Evolutionary conservation across 345 rosid genomes (phyloP), one percentile per base, ranked within the genome.

Genomic region (Camelina sativa): DNA sequence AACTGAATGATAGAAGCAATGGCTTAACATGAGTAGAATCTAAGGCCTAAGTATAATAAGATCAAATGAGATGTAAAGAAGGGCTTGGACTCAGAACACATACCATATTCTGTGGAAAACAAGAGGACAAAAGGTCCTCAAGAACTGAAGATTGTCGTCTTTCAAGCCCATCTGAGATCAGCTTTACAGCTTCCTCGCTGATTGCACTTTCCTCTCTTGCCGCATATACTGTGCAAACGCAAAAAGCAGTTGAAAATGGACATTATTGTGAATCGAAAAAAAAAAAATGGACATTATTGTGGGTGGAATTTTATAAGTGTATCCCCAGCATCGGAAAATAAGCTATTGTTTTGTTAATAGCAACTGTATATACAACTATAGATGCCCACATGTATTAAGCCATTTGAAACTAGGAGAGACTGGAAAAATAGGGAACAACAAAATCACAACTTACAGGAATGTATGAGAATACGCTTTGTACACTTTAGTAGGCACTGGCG

Each of bases 401-500:
- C 11, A 65, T 25, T 13, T 48, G 60, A 48, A 44, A 67, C 56
- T 16, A 67, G 38, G 19, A 67, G 22, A 47, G 55, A 9, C 5
- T 22, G 7, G 2, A 7, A 17, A 13, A 52, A 59, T 11, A 11
- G 32, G 23, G 61, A 48, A 66, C 28, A 65, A 69, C 20, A 35
- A 3, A 65, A 57, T 57, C 17, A 65, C 23, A 22, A 83, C 93
- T 77, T 87, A 94, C 98, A 77, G 25, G 99, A 87, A 85, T 84
- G 96, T 70, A 73, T 66, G 67, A 93, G 87, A 80, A 91, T 86
- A 75, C 75, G 80, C 84, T 90, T 80, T 16, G 88, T 89, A 79
- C 97, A 89, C 86, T 93, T 93, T 66, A 93, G 83, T 83, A 93
- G 81, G 88, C 98, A 93, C 75, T 93, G 98, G 19, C 98, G 88